These are phyloP conservation scores for Dalbergia oliveri DNA, from an alignment of 306 rosid species.

Conservation along the genomic window DNA sequence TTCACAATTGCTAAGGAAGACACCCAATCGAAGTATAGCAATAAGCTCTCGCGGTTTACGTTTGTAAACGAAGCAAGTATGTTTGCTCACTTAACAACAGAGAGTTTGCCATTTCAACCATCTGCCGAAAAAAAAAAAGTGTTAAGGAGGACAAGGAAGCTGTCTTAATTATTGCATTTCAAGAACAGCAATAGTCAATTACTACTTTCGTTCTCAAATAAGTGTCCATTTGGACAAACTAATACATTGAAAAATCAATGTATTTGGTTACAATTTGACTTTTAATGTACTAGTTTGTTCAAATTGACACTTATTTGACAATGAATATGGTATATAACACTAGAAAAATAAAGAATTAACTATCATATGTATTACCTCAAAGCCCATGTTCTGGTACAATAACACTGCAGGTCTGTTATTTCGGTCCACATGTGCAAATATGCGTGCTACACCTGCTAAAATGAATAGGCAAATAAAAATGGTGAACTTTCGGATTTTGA, in stretches of 20 bases:
- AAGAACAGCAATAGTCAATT: background rate
- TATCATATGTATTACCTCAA: slow-evolving; percentile 63
- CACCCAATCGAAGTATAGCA: background rate
- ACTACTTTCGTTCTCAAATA: too few relatives aligned
- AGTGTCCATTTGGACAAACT: too few relatives aligned
- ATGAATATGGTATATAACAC: too few relatives aligned
- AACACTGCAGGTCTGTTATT: slow-evolving; percentile 57
- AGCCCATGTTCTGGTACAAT: slow-evolving; percentile 72
- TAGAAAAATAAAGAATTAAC: background rate
- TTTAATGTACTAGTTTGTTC: too few relatives aligned
- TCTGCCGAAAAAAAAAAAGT: slow-evolving; percentile 47
- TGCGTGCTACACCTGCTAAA: slow-evolving; percentile 57
- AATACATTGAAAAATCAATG: too few relatives aligned
- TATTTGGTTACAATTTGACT: too few relatives aligned
- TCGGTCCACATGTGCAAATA: slow-evolving; percentile 74
- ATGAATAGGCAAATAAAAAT: slow-evolving; percentile 5
- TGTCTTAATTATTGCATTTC: slow-evolving; percentile 34
- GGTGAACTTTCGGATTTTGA: background rate
- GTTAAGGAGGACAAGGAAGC: slow-evolving; percentile 22
- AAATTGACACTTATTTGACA: too few relatives aligned
- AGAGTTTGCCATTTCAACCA: slow-evolving; percentile 63
- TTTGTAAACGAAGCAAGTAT: slow-evolving; percentile 63
- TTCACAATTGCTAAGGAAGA: background rate
- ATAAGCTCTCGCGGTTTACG: slow-evolving; percentile 26
- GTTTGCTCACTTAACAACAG: slow-evolving; percentile 53